Evolutionary conservation across 306 rosid species (phyloP).

Genomic region (Biancaea sappan): DNA sequence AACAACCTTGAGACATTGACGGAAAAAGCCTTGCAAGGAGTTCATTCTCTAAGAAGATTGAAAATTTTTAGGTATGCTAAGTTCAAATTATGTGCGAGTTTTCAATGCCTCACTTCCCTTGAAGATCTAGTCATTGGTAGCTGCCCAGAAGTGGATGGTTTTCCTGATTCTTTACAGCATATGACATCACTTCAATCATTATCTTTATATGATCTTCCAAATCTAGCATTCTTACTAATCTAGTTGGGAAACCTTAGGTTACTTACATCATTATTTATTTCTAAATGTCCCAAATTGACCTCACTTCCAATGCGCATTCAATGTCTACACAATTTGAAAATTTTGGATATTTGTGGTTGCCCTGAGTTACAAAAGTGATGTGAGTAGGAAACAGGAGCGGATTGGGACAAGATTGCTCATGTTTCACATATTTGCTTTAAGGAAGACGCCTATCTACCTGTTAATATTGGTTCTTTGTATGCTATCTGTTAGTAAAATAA

Average conservation of each 20-base stretch:
- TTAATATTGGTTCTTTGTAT: no score
- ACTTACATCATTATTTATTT: background rate
- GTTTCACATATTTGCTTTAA: no score
- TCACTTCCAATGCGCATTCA: background rate
- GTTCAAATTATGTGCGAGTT: constrained; percentile 2
- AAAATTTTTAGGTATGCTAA: accelerated
- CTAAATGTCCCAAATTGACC: background rate
- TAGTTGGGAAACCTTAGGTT: constrained; percentile 29
- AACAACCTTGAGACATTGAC: background rate
- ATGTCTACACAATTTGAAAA: no score
- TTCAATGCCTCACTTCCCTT: constrained; percentile 21
- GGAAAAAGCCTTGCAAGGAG: background rate
- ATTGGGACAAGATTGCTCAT: no score
- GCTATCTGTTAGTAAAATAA: no score
- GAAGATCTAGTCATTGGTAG: background rate
- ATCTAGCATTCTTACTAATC: constrained; percentile 18
- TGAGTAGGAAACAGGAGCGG: no score
- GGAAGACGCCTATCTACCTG: no score
- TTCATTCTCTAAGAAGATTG: constrained; percentile 2
- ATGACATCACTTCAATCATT: background rate
- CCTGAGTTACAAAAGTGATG: no score
- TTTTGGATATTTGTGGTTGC: no score
- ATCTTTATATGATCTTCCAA: background rate
- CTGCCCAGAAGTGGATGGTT: background rate
- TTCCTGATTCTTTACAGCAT: constrained; percentile 21